Base-by-base conservation (phyloP, 768 basidiomycete genomes). In the Pleurotus djamor region DNA sequence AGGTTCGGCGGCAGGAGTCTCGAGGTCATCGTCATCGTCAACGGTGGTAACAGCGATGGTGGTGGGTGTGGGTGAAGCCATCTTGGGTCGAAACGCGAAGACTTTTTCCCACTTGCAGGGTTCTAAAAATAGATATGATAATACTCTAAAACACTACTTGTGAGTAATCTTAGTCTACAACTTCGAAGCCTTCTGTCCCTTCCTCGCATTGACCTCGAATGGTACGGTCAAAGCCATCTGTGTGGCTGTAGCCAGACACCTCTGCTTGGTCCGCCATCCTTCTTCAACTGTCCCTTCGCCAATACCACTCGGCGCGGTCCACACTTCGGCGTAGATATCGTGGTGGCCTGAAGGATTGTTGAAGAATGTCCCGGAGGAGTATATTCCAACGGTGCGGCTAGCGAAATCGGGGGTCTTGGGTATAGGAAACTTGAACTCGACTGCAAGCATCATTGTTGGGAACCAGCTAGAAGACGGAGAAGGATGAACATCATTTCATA, bases 361-460 rank as follows among this genome's bases (percentile, higher is more conserved):
- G 59, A 83, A 65, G 66, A 87, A 88, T 5, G 74, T 75, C 0
- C 83, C 78, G 12, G 71, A 70, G 14, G 80, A 77, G 65, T 84
- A 88, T 2, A 88, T 17, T 1, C 83, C 87, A 6, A 88, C 82
- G 0, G 83, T 86, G 8, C 84, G 79, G 58, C 67, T 61, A 0
- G 86, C 76, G 65, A 82, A 71, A 8, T 65, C 61, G 4, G 74
- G 77, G 10, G 79, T 72, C 16, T 64, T 65, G 5, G 86, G 83
- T 41, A 89, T 76, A 10, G 81, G 82, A 36, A 77, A 76, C 65
- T 86, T 88, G 75, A 87, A 89, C 61, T 88, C 86, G 21, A 89
- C 61, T 0, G 81, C 72, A 60, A 89, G 73, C 0, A 79, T 76
- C 71, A 89, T 75, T 0, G 88, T 89, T 12, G 86, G 85, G 65